Evolutionary conservation across 139 green algal genomes (phyloP).

Genomic region (Coelastrella sp.): DNA sequence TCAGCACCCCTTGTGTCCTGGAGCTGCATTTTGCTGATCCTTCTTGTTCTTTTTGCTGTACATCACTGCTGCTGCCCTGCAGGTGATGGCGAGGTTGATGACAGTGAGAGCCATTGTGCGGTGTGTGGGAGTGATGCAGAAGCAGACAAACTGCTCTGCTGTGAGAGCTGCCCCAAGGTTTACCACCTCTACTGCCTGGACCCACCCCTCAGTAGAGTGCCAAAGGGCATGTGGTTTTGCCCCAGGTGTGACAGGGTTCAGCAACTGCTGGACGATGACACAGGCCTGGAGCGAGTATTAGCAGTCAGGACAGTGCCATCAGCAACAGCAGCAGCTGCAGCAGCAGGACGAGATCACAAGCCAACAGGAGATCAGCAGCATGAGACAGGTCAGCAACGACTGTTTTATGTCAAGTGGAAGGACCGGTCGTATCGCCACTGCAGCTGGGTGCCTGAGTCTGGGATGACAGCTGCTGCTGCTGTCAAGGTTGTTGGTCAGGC

Average conservation of each 20-base stretch:
- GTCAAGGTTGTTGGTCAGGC: neutral
- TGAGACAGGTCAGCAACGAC: constrained; percentile 7
- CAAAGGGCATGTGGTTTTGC: constrained; percentile 74
- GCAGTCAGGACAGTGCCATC: constrained; percentile 33
- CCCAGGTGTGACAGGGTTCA: constrained; percentile 51
- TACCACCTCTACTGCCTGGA: constrained; percentile 75
- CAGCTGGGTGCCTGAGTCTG: constrained; percentile 64
- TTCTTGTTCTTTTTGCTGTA: neutral
- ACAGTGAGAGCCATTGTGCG: constrained; percentile 47
- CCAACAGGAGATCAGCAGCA: constrained; percentile 15
- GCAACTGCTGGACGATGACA: constrained; percentile 21
- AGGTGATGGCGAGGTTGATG: constrained; percentile 17
- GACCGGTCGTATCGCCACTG: constrained; percentile 68
- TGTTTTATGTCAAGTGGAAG: constrained; percentile 80
- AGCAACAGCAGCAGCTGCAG: constrained; percentile 29
- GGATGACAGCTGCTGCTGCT: constrained; percentile 47
- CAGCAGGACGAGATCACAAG: constrained; percentile 51
- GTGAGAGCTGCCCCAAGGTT: constrained; percentile 68
- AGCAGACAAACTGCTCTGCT: constrained; percentile 70
- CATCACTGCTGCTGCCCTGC: neutral
- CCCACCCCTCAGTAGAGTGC: constrained; percentile 66
- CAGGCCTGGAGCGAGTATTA: constrained; percentile 60
- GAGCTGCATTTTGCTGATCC: neutral
- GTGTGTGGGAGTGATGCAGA: constrained; percentile 54
- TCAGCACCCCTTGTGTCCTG: no score